Evolutionary conservation across 1,139 yeast species (phyloP).

Genomic region (Yamadazyma dushanensis): DNA sequence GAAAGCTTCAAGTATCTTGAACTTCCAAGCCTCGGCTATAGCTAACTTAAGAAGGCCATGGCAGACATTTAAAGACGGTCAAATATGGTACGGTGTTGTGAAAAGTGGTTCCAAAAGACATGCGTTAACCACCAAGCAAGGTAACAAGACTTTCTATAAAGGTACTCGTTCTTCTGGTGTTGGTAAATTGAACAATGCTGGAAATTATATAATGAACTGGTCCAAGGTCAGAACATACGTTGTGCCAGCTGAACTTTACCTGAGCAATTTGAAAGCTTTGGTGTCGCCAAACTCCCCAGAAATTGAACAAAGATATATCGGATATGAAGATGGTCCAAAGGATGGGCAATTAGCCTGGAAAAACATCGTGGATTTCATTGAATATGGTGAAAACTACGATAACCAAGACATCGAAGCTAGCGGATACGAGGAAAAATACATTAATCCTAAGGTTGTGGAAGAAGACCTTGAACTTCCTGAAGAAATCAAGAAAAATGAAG

Average conservation of each 20-base stretch:
- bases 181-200: constrained; percentile 74
- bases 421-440: constrained; percentile 47
- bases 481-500: constrained; percentile 9
- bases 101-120: constrained; percentile 84
- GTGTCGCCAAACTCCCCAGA: constrained; percentile 71
- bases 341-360: constrained; percentile 75
- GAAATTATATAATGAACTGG: constrained; percentile 80
- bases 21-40: constrained; percentile 54
- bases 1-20: constrained; percentile 54
- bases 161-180: constrained; percentile 96
- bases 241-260: constrained; percentile 59
- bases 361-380: constrained; percentile 73
- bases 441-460: constrained; percentile 19
- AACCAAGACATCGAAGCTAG: constrained; percentile 38
- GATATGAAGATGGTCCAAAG: constrained; percentile 69
- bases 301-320: constrained; percentile 65
- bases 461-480: constrained; percentile 12
- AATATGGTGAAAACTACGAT: constrained; percentile 59
- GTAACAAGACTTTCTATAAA: constrained; percentile 90
- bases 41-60: constrained; percentile 76
- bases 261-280: constrained; percentile 62
- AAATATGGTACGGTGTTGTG: constrained; percentile 75
- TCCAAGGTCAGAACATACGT: constrained; percentile 86
- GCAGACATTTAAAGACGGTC: constrained; percentile 82
- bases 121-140: constrained; percentile 86